These are phyloP conservation scores for Calonectria hawksworthii DNA, from an alignment of 2,329 filamentous ascomycete genomes.

Conservation along the genomic window DNA sequence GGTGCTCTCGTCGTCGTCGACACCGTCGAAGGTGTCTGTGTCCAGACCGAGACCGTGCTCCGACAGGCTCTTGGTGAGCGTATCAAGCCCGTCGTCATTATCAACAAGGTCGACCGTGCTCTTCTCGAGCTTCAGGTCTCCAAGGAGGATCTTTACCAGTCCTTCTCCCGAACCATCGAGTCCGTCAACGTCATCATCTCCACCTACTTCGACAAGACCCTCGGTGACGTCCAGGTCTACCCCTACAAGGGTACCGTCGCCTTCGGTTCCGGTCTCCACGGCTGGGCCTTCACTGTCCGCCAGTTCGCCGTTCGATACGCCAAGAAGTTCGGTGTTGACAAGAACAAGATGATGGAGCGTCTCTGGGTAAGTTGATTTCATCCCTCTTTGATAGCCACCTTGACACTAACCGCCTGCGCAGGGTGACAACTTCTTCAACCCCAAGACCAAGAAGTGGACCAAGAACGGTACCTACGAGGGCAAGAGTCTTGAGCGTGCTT, in stretches of 20 bases:
- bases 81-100: conserved; percentile 99
- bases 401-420: conserved; percentile 35
- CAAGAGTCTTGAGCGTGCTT: conserved; percentile 94
- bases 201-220: conserved; percentile 96
- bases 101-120: conserved; percentile 99
- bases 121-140: conserved; percentile 98
- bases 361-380: conserved; percentile 80
- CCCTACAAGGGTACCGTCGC: conserved; percentile 97
- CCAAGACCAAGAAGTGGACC: conserved; percentile 99
- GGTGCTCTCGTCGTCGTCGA: conserved; percentile 99
- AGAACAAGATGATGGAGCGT: conserved; percentile 99
- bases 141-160: conserved; percentile 99
- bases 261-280: conserved; percentile 99
- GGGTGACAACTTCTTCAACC: conserved; percentile 99
- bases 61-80: conserved; percentile 99
- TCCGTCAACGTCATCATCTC: conserved; percentile 99
- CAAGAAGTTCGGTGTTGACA: conserved; percentile 99
- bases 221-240: conserved; percentile 99
- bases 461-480: conserved; percentile 87
- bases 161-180: conserved; percentile 99
- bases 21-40: conserved; percentile 99
- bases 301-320: conserved; percentile 97
- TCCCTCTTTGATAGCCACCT: not conserved
- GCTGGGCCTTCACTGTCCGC: conserved; percentile 99
- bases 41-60: conserved; percentile 99